Evolutionary conservation across 768 basidiomycete species (phyloP), one percentile per base, ranked within the genome.

Genomic region (Suillus ampliporus): DNA sequence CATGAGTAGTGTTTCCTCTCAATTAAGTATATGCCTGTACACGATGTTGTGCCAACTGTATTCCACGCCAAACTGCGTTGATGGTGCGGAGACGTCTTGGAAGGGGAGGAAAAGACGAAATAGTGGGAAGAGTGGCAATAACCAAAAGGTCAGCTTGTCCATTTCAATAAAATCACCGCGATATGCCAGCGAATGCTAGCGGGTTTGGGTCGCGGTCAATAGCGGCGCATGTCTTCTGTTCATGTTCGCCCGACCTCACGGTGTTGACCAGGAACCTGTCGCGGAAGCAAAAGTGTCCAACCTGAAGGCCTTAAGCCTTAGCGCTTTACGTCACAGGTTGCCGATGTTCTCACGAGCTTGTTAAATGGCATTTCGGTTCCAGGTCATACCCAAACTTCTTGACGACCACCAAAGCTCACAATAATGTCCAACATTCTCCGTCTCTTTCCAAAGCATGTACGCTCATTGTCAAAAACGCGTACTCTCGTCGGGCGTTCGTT

Each of bases 401-500:
- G 35, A 41, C 73, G 11, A 73, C 71, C 65, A 40, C 23, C 19
- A 26, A 8, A n/a, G 11, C 28, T 37, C 34, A 64, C 14, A 65
- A 31, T 3, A 31, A 74, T 74, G 72, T 68, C 51, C 23, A 61
- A 50, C 28, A n/a, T 28, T 31, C 41, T 61, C 60, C 52, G 56
- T 60, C 9, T 64, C 28, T 28, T 64, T 7, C 46, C 56, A 8
- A 35, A 59, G 17, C 13, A 23, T 51, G 40, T 44, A 14, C 65
- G 65, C 44, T 19, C 56, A 61, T 47, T 68, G 46, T 51, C 26
- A 23, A 28, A 46, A 59, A n/a, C 13, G 13, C 44, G 1, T 26
- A 15, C 35, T 31, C 8, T n/a, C 40, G 23, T 26, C 38, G 17
- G 23, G 19, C 88, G 89, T 64, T 68, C 83, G 0, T 89, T 91